Evolutionary conservation across 164 flowering plant species (phyloP).

Genomic region (Hamamelis virginiana): DNA sequence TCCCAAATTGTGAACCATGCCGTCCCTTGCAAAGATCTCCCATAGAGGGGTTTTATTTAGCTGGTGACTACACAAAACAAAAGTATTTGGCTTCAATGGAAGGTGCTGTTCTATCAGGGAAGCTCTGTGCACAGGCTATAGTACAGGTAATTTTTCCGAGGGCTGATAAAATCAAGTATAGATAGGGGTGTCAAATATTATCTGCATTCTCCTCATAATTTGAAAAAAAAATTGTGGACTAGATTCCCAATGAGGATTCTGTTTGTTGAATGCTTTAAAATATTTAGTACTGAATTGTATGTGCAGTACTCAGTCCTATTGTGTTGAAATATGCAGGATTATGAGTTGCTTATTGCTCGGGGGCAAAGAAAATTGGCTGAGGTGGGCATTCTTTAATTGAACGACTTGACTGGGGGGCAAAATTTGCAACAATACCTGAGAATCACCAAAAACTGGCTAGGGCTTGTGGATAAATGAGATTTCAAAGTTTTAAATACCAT

Average conservation of each 20-base stretch:
- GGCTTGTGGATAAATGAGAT: not conserved
- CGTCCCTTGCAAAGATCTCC: conserved; percentile 96
- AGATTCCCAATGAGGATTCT: no score
- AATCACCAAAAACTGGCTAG: not conserved
- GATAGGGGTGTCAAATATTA: no score
- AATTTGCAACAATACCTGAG: not conserved
- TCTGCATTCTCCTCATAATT: no score
- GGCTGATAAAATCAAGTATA: no score
- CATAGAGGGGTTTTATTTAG: conserved; percentile 84
- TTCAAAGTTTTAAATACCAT: not conserved
- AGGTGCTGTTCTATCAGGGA: conserved; percentile 98
- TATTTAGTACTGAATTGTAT: not conserved
- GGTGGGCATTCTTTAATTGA: conserved; percentile 30
- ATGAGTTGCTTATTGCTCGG: conserved; percentile 40
- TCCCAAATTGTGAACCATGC: conserved; percentile 89
- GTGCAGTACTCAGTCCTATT: not conserved
- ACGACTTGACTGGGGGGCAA: not conserved
- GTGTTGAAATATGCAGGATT: conserved; percentile 47
- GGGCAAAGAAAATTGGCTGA: conserved; percentile 34
- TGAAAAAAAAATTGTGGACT: no score
- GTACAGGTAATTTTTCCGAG: conserved; percentile 58
- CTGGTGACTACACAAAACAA: conserved; percentile 97
- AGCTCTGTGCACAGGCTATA: conserved; percentile 94
- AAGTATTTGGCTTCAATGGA: conserved; percentile 99
- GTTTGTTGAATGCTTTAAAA: no score